These are phyloP conservation scores for Lodderomyces parapsilosis DNA, from an alignment of 1,139 yeast genomes.

Conservation along the genomic window DNA sequence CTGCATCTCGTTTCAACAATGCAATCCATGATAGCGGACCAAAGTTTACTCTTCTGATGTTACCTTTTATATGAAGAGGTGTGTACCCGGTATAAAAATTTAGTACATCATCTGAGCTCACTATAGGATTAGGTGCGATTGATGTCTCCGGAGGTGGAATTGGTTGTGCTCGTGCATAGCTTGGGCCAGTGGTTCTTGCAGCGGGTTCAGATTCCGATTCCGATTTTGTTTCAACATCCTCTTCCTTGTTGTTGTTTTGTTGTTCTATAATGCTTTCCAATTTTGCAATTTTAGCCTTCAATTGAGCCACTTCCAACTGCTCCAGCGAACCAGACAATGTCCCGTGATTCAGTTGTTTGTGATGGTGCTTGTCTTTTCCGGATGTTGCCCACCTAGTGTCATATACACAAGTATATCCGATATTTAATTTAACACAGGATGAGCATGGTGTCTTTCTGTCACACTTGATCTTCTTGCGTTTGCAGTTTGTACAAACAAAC, in stretches of 20 bases:
- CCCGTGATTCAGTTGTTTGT: not conserved
- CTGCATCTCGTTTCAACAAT: conserved; percentile 31
- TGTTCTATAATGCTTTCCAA: conserved; percentile 4
- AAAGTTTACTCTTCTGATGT: conserved; percentile 26
- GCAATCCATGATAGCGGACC: conserved; percentile 44
- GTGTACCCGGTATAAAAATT: conserved; percentile 33
- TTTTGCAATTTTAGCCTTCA: conserved; percentile 6
- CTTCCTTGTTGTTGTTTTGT: not conserved
- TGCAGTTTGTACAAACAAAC: conserved; percentile 30
- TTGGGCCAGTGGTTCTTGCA: not conserved
- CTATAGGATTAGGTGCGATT: conserved; percentile 26
- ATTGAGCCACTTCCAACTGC: not conserved
- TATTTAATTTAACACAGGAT: conserved; percentile 23
- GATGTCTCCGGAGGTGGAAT: conserved; percentile 10
- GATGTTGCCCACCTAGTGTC: conserved; percentile 12
- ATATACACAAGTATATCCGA: conserved; percentile 21
- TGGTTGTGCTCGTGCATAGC: not conserved
- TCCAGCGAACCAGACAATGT: not conserved
- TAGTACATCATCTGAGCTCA: conserved; percentile 21
- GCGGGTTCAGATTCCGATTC: not conserved
- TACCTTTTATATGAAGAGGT: conserved; percentile 25
- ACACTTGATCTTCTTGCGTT: conserved; percentile 29
- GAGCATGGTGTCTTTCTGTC: conserved; percentile 29
- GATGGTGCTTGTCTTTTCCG: not conserved
- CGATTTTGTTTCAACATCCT: not conserved